These are phyloP conservation scores for Colletotrichum limetticola DNA, from an alignment of 2,329 filamentous ascomycete genomes.

Conservation along the genomic window DNA sequence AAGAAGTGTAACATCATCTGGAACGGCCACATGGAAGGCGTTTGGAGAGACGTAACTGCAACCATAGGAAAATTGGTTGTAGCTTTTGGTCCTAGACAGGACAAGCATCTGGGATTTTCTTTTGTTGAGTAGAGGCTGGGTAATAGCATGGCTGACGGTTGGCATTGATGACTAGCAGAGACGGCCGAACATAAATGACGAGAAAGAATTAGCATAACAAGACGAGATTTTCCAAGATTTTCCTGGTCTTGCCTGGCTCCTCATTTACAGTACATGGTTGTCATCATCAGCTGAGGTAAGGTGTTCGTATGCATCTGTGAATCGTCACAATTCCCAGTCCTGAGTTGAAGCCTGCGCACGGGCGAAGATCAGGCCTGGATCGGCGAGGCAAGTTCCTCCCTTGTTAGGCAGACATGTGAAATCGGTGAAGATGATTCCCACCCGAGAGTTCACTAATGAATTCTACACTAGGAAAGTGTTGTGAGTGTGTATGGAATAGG, in stretches of 20 bases:
- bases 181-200: constrained; percentile 23
- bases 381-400: background rate
- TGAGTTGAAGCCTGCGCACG: background rate
- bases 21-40: constrained; percentile 17
- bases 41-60: constrained; percentile 7
- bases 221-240: background rate
- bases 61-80: constrained; percentile 14
- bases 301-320: too few relatives aligned
- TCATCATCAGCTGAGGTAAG: too few relatives aligned
- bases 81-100: constrained; percentile 13
- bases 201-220: background rate
- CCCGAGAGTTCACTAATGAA: background rate
- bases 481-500: background rate
- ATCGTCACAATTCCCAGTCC: too few relatives aligned
- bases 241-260: background rate
- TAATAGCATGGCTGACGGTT: constrained; percentile 3
- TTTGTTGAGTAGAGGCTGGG: constrained; percentile 17
- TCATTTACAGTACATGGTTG: background rate
- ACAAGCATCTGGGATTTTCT: constrained; percentile 16
- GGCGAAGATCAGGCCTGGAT: background rate
- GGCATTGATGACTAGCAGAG: constrained; percentile 12
- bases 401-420: constrained; percentile 2
- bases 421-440: background rate
- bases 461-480: background rate
- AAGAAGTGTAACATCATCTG: constrained; percentile 5